Conservation (phyloP, 2,329 filamentous ascomycete genomes). For the Colletotrichum eleusines region DNA sequence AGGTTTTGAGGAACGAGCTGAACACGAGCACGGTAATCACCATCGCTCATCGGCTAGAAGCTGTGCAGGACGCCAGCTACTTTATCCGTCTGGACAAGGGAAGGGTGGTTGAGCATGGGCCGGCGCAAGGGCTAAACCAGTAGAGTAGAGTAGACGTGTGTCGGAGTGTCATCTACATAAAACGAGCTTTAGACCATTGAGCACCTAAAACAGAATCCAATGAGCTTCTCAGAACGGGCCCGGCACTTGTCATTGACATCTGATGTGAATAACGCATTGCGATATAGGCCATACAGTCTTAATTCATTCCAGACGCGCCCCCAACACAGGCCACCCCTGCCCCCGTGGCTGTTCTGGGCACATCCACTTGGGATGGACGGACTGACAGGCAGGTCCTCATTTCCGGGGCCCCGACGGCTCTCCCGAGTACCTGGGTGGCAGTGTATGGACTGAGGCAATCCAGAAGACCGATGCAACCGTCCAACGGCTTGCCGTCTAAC, state of each 20-base stretch:
- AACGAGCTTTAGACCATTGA: too few species aligned
- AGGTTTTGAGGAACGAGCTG: slow-evolving; percentile 67
- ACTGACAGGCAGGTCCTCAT: neutral
- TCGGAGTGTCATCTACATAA: neutral
- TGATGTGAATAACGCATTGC: slow-evolving; percentile 32
- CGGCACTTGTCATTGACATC: neutral
- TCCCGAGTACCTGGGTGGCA: too few species aligned
- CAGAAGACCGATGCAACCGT: neutral
- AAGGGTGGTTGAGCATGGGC: slow-evolving; percentile 62
- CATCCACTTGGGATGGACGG: slow-evolving; percentile 19
- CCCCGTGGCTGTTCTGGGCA: slow-evolving; percentile 12
- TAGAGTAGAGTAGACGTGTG: slow-evolving; percentile 5
- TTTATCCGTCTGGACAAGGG: slow-evolving; percentile 66
- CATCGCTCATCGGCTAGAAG: slow-evolving; percentile 74
- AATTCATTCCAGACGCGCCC: slow-evolving; percentile 20
- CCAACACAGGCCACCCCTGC: slow-evolving; percentile 23
- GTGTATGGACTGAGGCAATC: neutral
- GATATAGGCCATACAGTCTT: slow-evolving; percentile 22
- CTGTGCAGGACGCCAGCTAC: slow-evolving; percentile 69
- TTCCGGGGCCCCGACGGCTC: too few species aligned
- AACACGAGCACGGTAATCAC: slow-evolving; percentile 71
- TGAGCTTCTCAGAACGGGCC: neutral
- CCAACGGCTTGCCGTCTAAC: neutral
- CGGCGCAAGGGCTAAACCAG: slow-evolving; percentile 44
- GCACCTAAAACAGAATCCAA: neutral